These are phyloP conservation scores for Pseudomicrostroma phylloplanum DNA, from an alignment of 1,284 basidiomycete species.

Conservation along the genomic window DNA sequence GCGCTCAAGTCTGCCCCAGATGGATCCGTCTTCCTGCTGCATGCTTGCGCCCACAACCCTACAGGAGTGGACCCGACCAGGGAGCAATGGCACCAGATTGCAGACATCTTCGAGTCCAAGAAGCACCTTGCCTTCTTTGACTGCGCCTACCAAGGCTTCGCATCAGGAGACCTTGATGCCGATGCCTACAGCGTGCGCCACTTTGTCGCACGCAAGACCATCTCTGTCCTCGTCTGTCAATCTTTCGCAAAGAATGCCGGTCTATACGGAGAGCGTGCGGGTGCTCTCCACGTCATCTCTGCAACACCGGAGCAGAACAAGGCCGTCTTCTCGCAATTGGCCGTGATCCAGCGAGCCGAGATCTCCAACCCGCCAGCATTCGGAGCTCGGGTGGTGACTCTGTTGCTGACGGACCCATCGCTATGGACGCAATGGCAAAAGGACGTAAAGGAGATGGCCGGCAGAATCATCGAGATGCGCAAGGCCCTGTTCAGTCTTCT, in stretches of 20 bases:
- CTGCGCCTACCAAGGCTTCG: slow-evolving; percentile 87
- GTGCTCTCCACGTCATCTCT: slow-evolving; percentile 55
- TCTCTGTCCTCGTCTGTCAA: slow-evolving; percentile 84
- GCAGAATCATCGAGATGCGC: slow-evolving; percentile 83
- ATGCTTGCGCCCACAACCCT: slow-evolving; percentile 92
- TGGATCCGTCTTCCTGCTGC: slow-evolving; percentile 78
- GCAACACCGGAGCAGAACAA: slow-evolving; percentile 27
- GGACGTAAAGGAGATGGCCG: slow-evolving; percentile 86
- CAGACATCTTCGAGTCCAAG: slow-evolving; percentile 67
- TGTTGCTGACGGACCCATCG: slow-evolving; percentile 57
- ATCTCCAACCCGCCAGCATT: slow-evolving; percentile 87
- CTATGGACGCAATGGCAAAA: slow-evolving; percentile 80
- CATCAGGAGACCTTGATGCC: slow-evolving; percentile 74
- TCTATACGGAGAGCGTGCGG: slow-evolving; percentile 75
- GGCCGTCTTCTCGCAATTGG: slow-evolving; percentile 60
- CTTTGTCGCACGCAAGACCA: slow-evolving; percentile 64
- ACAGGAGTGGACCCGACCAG: slow-evolving; percentile 84
- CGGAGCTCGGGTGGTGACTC: slow-evolving; percentile 72
- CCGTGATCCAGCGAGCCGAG: slow-evolving; percentile 78
- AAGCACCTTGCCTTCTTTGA: slow-evolving; percentile 88
- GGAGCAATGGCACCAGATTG: slow-evolving; percentile 80
- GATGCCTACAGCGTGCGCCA: slow-evolving; percentile 93
- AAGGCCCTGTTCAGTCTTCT: slow-evolving; percentile 70
- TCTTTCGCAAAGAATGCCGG: slow-evolving; percentile 95
- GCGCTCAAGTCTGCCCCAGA: slow-evolving; percentile 59